Base-by-base conservation (phyloP, 2,329 filamentous ascomycete genomes). In the Tolypocladium tundrense region DNA sequence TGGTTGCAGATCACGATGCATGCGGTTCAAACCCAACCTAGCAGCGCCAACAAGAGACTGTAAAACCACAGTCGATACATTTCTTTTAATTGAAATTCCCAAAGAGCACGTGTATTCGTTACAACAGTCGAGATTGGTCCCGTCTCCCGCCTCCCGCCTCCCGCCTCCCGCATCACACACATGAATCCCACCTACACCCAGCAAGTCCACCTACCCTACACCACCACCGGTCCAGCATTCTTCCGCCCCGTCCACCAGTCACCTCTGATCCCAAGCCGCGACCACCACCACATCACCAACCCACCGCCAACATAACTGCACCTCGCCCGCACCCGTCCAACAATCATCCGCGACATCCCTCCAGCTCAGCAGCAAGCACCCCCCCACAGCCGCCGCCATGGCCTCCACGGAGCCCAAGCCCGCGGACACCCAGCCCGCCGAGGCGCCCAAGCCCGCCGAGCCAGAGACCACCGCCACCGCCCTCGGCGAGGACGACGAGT, bases 401-500 rank as follows among this genome's bases (percentile, higher is more conserved):
- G 59, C 62, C 5, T 60, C 59, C 27, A 48, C 57, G 27, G 27
- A 39, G 41, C 37, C 52, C 50, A 59, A 40, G 52, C 52, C 11
- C 57, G 60, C 68, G 54, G 65, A 69, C 59, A 43, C 62, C 59
- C 73, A 69, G 64, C 61, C 65, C 54, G 54, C 64, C 59, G 69
- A 73, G 27, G 24, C 19, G 7, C 41, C 24, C 40, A 48, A 53
- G 41, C 27, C 54, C 27, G 16, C 43, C 61, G 70, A 71, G 60
- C 66, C 73, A 57, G 75, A 77, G 65, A 42, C 61, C 55, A 40
- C 61, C 64, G 77, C 84, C 68, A 66, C 87, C 40, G 83, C 88
- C 59, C 82, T 97, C 35, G 94, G 96, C 73, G 94, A 99, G 73
- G 94, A 99, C 70, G 94, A 99, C 73, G 94, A 99, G 78, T 99